These are phyloP conservation scores for Diaporthe citri DNA, from an alignment of 2,329 filamentous ascomycete genomes.

Conservation along the genomic window DNA sequence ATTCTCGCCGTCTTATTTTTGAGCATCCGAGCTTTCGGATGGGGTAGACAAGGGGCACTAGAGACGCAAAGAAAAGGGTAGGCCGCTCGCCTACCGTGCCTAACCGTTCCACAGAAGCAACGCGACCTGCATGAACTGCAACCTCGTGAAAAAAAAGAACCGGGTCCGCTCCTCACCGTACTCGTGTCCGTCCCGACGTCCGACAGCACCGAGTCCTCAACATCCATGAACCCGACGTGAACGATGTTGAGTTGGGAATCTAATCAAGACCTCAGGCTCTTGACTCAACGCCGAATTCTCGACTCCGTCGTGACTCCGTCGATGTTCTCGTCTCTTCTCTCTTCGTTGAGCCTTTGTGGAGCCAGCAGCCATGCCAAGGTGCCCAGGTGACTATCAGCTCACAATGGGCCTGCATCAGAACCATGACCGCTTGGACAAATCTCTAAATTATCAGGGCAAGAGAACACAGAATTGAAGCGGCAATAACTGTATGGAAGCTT, in stretches of 20 bases:
- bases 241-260: background rate
- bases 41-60: background rate
- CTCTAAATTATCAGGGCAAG: too few relatives aligned
- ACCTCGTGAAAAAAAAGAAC: conserved; percentile 15
- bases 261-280: background rate
- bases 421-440: background rate
- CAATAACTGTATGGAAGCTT: background rate
- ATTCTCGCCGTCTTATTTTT: conserved; percentile 9
- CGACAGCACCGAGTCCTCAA: background rate
- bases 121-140: conserved; percentile 22
- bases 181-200: conserved; percentile 20
- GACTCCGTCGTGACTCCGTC: background rate
- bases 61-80: background rate
- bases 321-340: background rate
- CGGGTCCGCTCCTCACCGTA: conserved; percentile 1
- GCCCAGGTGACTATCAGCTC: background rate
- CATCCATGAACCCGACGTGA: background rate
- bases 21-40: conserved; percentile 1
- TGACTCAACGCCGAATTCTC: background rate
- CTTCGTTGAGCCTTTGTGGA: background rate
- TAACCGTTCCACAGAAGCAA: conserved; percentile 30
- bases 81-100: background rate
- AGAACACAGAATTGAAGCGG: background rate
- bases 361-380: background rate
- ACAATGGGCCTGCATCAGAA: background rate